Evolutionary conservation across 305 asterid genomes (phyloP).

Genomic region (Fraxinus baroniana): DNA sequence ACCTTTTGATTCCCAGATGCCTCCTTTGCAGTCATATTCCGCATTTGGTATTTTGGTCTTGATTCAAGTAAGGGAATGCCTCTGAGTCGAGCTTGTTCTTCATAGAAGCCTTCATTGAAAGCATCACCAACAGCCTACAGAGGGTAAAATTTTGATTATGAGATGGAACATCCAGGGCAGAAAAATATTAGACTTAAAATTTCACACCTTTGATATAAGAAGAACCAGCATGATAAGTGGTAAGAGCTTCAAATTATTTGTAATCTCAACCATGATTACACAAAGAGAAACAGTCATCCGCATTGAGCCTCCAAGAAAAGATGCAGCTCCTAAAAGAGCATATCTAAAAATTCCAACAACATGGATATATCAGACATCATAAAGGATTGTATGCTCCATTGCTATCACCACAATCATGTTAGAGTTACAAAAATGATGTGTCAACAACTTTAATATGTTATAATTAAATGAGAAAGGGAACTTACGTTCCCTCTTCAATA

Average conservation of each 20-base stretch:
- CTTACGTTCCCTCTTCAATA: slow-evolving; percentile 99
- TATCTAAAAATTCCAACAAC: slow-evolving; percentile 53
- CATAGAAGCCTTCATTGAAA: slow-evolving; percentile 93
- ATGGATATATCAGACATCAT: slow-evolving; percentile 13
- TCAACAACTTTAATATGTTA: slow-evolving; percentile 9
- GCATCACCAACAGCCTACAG: slow-evolving; percentile 98
- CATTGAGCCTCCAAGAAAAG: slow-evolving; percentile 99
- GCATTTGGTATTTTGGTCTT: slow-evolving; percentile 94
- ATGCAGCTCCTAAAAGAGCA: slow-evolving; percentile 97
- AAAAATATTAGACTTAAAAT: slow-evolving; percentile 5
- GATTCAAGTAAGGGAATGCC: slow-evolving; percentile 93
- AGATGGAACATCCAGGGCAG: slow-evolving; percentile 3
- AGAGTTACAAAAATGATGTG: slow-evolving; percentile 7
- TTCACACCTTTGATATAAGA: slow-evolving; percentile 83
- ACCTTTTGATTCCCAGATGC: slow-evolving; percentile 90
- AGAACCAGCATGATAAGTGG: slow-evolving; percentile 99
- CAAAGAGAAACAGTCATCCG: slow-evolving; percentile 98
- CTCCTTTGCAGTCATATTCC: slow-evolving; percentile 85
- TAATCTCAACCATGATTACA: slow-evolving; percentile 96
- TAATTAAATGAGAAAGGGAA: slow-evolving; percentile 19
- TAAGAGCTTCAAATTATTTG: slow-evolving; percentile 87
- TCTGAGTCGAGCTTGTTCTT: slow-evolving; percentile 91
- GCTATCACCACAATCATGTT: slow-evolving; percentile 8
- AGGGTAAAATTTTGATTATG: slow-evolving; percentile 15
- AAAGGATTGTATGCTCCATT: neutral